Base-by-base conservation (phyloP, 2,329 filamentous ascomycete genomes). In the Cordyceps javanica region DNA sequence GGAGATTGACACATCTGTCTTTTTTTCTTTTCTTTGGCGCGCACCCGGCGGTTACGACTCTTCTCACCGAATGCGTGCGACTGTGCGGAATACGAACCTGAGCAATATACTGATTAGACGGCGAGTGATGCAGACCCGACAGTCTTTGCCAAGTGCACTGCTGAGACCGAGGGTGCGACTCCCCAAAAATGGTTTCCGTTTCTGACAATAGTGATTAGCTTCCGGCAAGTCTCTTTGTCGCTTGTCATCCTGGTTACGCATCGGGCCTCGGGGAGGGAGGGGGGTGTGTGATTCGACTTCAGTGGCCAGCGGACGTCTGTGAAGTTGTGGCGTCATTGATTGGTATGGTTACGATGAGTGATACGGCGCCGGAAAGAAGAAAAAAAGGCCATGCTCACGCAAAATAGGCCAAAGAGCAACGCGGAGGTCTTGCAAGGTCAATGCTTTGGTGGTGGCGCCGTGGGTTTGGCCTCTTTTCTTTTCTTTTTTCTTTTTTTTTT, bases 401-500 rank as follows among this genome's bases (percentile, higher is more conserved):
- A 39, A 13, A 34, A 26, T 39, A 51, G 48, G 48, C 41, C 49
- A 41, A 52, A 52, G 49, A 52, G 49, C 23, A 28, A n/a, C 32
- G 50, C 19, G 26, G 19, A 41, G n/a, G 25, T 16, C 26, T 23
- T 44, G 51, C 21, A 34, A 44, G 51, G 49, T 54, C 38, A 44
- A 39, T 54, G 39, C 38, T 32, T n/a, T 41, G 23, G 26, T 38
- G 34, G 50, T 44, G 49, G 49, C 49, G n/a, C n/a, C n/a, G 49
- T 28, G 34, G 10, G 25, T 13, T 23, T 42, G 6, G 11, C 28
- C 42, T 26, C 32, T 53, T 25, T 42, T 52, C 50, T 53, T 38
- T 21, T 53, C 36, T 42, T 53, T 25, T 42, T 52, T 38, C 44
- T 38, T 21, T 53, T 26, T 42, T 53, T 53, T 26, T 42, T 53